A percentile compares a stretch with the other conserved stretches of the same genome.
Evolutionary conservation across 2,329 filamentous ascomycete species (phyloP).

Genomic region (Anthostomella pinea): DNA sequence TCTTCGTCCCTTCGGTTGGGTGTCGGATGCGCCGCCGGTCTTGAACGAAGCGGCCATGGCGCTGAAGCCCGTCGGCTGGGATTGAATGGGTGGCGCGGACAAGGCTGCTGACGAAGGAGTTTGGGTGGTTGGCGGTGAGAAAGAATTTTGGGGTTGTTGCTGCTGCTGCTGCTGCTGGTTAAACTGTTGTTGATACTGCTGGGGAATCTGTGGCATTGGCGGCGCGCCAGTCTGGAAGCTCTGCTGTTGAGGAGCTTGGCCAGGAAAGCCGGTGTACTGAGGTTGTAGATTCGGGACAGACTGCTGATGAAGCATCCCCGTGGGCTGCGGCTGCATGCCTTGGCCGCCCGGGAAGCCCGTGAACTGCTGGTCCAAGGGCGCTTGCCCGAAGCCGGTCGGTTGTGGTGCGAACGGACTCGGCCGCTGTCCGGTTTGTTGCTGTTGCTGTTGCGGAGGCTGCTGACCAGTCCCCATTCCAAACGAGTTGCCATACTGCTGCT

Average conservation of each 20-base stretch:
- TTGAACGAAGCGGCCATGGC: constrained; percentile 68
- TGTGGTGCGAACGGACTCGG: constrained; percentile 56
- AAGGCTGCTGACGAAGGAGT: constrained; percentile 44
- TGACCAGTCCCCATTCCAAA: constrained; percentile 42
- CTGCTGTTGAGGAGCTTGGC: constrained; percentile 52
- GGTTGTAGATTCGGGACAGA: constrained; percentile 37
- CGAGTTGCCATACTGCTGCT: constrained; percentile 55
- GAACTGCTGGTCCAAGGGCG: constrained; percentile 55
- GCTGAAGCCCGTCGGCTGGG: constrained; percentile 63
- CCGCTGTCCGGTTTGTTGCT: constrained; percentile 49
- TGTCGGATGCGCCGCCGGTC: constrained; percentile 42
- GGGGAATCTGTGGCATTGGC: constrained; percentile 57
- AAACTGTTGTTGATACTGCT: constrained; percentile 59
- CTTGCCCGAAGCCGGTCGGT: constrained; percentile 58
- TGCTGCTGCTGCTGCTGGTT: constrained; percentile 52
- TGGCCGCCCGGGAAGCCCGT: constrained; percentile 58
- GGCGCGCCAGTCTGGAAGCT: constrained; percentile 60
- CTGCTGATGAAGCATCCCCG: constrained; percentile 46
- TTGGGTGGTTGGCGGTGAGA: constrained; percentile 50
- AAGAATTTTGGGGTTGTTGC: constrained; percentile 44
- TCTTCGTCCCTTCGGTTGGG: constrained; percentile 43
- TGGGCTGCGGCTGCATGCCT: constrained; percentile 39
- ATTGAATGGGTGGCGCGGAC: constrained; percentile 59
- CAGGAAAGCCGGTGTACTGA: constrained; percentile 45
- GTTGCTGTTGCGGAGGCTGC: constrained; percentile 38